Evolutionary conservation across 495 filamentous ascomycete genomes (phyloP).

Genomic region (Platismatia glauca): DNA sequence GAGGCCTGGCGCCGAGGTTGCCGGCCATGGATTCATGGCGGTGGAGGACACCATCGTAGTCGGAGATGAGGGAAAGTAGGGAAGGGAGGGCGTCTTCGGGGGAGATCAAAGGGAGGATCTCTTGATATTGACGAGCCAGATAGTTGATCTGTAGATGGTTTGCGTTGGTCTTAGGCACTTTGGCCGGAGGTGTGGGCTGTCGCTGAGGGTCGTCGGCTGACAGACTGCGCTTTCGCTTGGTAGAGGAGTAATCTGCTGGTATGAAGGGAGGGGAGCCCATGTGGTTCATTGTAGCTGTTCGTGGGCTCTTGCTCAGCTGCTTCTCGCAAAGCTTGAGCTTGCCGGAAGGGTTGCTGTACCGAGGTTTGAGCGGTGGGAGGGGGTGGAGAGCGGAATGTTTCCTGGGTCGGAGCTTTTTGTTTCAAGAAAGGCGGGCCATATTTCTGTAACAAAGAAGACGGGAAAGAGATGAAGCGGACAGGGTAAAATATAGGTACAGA

Average conservation of each 20-base stretch:
- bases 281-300: conserved; percentile 10
- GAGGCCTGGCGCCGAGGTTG: conserved; percentile 74
- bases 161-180: conserved; percentile 44
- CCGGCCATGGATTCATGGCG: conserved; percentile 78
- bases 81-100: conserved; percentile 51
- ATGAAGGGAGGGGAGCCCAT: conserved; percentile 15
- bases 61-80: conserved; percentile 57
- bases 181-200: conserved; percentile 37
- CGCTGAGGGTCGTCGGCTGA: conserved; percentile 33
- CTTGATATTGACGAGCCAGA: conserved; percentile 53
- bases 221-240: conserved; percentile 56
- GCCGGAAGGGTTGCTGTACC: background rate
- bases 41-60: conserved; percentile 76
- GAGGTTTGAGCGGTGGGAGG: conserved; percentile 4
- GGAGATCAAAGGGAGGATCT: conserved; percentile 53
- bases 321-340: background rate
- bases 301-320: background rate
- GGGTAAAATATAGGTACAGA: conserved; percentile 10
- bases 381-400: conserved; percentile 1
- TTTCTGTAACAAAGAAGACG: background rate
- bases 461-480: background rate
- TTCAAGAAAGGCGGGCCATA: conserved; percentile 1
- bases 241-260: conserved; percentile 22
- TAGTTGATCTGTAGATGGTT: conserved; percentile 77
- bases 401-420: background rate